Evolutionary conservation across 805 yeast genomes (phyloP), one percentile per base, ranked within the genome.

Genomic region (Schwanniomyces yamadae): DNA sequence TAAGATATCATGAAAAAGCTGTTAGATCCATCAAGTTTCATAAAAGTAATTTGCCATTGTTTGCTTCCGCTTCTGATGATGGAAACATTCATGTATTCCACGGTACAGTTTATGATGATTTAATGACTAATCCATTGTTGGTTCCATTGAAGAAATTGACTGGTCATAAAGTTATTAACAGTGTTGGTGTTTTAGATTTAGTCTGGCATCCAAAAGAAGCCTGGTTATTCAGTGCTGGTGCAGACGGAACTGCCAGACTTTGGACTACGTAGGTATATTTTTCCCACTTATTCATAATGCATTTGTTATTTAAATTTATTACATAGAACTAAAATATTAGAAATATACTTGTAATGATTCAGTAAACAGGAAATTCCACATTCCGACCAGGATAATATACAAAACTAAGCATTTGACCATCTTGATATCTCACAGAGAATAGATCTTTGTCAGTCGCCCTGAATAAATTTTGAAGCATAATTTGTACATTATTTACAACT

Each of bases 131-230:
- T 63, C 98, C 99, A 41, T 69, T 93, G 60, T 77, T 93, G 52
- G 99, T 93, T 29, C 99, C 99, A 37, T 75, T 93, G 64, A 93
- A 93, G 78, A 89, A 90, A 57, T 72, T 93, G 56, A 79, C 83
- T 28, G 99, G 98, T 8, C 99, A 93, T 64, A 81, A 83, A 58
- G 75, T 88, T 31, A 68, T 79, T 14, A 77, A 78, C 49, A 82
- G 84, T 54, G 67, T 93, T 39, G 99, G 99, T 55, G 95, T 93
- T 11, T 71, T 93, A 55, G 84, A 81, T 55, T 77, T 84, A 32
- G 77, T 78, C 33, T 93, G 99, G 99, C 99, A 93, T 72, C 98
- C 98, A 46, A 80, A 82, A 52, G 98, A 93, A 66, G 96, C 99
- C 0, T 93, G 99, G 99, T 72, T 93, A 55, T 89, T 93, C 61